These are phyloP conservation scores for Cicer chorassanicum DNA, from an alignment of 306 rosid species.

Conservation along the genomic window DNA sequence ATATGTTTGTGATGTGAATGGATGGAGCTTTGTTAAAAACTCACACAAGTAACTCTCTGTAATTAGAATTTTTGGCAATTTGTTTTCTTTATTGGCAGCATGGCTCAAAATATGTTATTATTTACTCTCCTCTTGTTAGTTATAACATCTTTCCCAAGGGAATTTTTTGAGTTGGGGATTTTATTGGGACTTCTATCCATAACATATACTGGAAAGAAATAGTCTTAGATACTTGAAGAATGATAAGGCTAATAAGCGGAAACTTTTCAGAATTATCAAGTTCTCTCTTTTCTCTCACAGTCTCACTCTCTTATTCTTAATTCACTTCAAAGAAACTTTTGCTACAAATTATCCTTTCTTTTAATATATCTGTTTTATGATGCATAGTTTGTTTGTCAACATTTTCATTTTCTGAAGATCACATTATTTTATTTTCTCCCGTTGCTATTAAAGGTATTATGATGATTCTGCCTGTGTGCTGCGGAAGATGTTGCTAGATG, in stretches of 20 bases:
- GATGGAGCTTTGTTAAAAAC: constrained; percentile 98
- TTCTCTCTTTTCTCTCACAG: constrained; percentile 1
- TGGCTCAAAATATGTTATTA: constrained; percentile 38
- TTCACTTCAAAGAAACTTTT: constrained; percentile 13
- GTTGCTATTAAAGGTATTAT: constrained; percentile 69
- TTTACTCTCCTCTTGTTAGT: constrained; percentile 22
- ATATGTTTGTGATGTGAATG: constrained; percentile 98
- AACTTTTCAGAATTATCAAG: constrained; percentile 13
- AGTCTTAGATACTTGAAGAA: constrained; percentile 1
- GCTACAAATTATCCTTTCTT: constrained; percentile 8
- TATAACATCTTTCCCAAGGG: constrained; percentile 30
- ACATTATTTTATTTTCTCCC: constrained; percentile 32
- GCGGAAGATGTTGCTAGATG: constrained; percentile 91
- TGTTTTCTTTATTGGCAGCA: constrained; percentile 25
- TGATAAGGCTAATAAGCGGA: constrained; percentile 4
- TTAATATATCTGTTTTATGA: constrained; percentile 12
- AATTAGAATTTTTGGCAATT: constrained; percentile 35
- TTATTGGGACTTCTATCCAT: constrained; percentile 19
- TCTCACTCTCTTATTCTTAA: not conserved
- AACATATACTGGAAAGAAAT: constrained; percentile 9
- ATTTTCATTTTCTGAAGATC: constrained; percentile 37
- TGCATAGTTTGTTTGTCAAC: constrained; percentile 9
- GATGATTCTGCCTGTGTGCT: constrained; percentile 98
- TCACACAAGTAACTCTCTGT: constrained; percentile 78
- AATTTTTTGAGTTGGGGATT: constrained; percentile 19